phyloP scores from a whole-genome alignment of 345 rosid genomes.

The Chamaenerion angustifolium region DNA sequence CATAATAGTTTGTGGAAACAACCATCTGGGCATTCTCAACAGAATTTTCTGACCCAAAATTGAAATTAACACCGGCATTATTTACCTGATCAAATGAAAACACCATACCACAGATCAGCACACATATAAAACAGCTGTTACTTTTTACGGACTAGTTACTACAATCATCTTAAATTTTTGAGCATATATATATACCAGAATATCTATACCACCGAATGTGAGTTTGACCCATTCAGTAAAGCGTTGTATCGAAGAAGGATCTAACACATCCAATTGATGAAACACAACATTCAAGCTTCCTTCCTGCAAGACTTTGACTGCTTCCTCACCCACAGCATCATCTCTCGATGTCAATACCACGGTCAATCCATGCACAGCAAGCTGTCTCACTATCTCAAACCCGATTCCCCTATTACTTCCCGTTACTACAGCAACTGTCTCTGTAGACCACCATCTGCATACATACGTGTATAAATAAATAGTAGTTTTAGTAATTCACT shows the following conservation, averaged over 20 bases:
- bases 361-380: constrained; percentile 69
- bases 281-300: constrained; percentile 71
- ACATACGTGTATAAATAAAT: no score
- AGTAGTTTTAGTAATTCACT: no score
- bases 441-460: constrained; percentile 82
- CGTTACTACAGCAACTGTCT: constrained; percentile 79
- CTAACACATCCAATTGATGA: constrained; percentile 67
- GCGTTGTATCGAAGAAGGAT: constrained; percentile 33
- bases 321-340: constrained; percentile 62
- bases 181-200: constrained; percentile 34
- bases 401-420: constrained; percentile 94
- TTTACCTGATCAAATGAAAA: constrained; percentile 37
- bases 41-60: constrained; percentile 55
- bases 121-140: no score
- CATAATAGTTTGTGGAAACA: constrained; percentile 62
- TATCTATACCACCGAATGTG: constrained; percentile 52
- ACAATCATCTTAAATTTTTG: neutral
- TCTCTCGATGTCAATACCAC: constrained; percentile 74
- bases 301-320: constrained; percentile 63
- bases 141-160: no score
- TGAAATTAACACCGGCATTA: constrained; percentile 89
- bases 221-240: constrained; percentile 55
- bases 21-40: constrained; percentile 55
- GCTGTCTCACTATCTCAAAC: constrained; percentile 81
- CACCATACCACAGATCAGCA: no score